phyloP scores from a whole-genome alignment of 805 yeast species.

The Cephaloascus fragrans region DNA sequence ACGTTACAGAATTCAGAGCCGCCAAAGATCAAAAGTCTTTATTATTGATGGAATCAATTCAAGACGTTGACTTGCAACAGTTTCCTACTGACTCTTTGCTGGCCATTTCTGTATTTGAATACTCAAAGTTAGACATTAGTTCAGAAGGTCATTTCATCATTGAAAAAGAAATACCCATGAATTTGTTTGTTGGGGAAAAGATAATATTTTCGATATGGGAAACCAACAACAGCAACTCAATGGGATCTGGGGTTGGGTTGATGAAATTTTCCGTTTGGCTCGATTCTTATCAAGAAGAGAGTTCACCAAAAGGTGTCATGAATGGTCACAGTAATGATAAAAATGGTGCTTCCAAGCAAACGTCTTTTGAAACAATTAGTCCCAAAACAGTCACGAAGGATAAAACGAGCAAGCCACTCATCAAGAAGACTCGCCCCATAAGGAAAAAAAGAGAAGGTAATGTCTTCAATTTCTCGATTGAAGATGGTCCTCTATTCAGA shows the following conservation, averaged over 20 bases:
- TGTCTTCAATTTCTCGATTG: conserved; percentile 22
- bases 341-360: not conserved
- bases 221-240: not conserved
- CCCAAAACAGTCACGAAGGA: not conserved
- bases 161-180: not conserved
- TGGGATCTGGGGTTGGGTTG: not conserved
- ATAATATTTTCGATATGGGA: not conserved
- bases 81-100: not conserved
- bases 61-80: not conserved
- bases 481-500: conserved; percentile 35
- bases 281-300: not conserved
- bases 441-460: conserved; percentile 4
- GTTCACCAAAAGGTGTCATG: too few relatives aligned
- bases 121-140: not conserved
- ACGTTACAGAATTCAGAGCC: too few relatives aligned
- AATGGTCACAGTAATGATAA: too few relatives aligned
- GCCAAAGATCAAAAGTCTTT: not conserved
- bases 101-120: not conserved
- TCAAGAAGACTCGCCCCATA: not conserved
- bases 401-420: too few relatives aligned
- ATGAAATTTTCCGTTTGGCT: not conserved
- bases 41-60: not conserved
- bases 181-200: not conserved
- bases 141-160: not conserved
- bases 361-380: not conserved